Conservation (phyloP, 345 rosid species). For the Limnanthes douglasii region DNA sequence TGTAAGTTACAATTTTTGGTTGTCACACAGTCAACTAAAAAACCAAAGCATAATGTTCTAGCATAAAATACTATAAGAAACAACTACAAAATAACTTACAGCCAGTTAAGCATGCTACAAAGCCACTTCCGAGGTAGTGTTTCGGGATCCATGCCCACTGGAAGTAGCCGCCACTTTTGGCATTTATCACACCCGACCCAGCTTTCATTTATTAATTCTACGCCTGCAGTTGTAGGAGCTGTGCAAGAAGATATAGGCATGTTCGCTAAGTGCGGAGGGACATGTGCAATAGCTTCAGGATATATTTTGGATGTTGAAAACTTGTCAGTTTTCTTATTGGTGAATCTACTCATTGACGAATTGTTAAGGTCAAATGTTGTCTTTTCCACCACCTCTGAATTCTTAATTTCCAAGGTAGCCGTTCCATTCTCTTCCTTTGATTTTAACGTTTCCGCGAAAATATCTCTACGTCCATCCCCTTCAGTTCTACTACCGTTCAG, state of each 20-base stretch:
- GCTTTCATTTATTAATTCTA: conserved; percentile 29
- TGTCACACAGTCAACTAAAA: too few species aligned
- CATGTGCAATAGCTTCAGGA: conserved; percentile 10
- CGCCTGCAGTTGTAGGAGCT: conserved; percentile 12
- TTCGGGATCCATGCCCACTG: conserved; percentile 27
- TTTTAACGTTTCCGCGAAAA: conserved; percentile 34
- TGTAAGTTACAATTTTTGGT: too few species aligned
- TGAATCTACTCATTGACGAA: conserved; percentile 18
- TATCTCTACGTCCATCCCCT: conserved; percentile 32
- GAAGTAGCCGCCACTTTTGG: conserved; percentile 65
- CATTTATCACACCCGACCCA: conserved; percentile 72
- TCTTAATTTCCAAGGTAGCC: conserved; percentile 18
- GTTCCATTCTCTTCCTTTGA: conserved; percentile 30
- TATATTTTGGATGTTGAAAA: conserved; percentile 12
- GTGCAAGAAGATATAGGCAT: conserved; percentile 14
- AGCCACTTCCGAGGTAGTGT: conserved; percentile 61
- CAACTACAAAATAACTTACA: conserved; percentile 37
- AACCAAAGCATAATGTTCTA: too few species aligned
- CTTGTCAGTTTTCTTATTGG: conserved; percentile 19
- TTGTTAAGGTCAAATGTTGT: conserved; percentile 5
- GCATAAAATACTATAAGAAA: too few species aligned
- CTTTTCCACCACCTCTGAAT: conserved; percentile 15
- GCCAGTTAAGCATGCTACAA: conserved; percentile 72
- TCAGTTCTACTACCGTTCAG: conserved; percentile 20
- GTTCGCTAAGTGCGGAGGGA: conserved; percentile 10